Evolutionary conservation across 768 basidiomycete species (phyloP).

Genomic region (Lactifluus pinguis): DNA sequence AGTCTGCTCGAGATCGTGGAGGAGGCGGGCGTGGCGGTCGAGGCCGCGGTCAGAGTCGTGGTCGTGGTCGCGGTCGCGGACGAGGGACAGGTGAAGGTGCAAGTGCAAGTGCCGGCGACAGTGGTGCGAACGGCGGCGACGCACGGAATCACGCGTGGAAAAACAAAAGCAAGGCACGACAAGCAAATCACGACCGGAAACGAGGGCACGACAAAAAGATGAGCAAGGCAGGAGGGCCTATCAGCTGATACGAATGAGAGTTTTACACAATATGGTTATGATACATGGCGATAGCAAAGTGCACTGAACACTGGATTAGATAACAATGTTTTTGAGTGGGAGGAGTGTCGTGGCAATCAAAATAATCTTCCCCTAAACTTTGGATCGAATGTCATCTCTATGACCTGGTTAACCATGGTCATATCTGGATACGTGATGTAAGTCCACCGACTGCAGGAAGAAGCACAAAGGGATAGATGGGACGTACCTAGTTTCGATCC

Average conservation of each 20-base stretch:
- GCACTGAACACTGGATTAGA: background rate
- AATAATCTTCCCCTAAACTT: conserved; percentile 46
- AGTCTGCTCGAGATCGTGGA: conserved; percentile 15
- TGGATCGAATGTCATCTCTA: conserved; percentile 52
- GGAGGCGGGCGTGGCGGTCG: conserved; percentile 15
- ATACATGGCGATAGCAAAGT: conserved; percentile 3
- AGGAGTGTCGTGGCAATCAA: conserved; percentile 1
- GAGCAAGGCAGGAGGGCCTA: conserved; percentile 45
- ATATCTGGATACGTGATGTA: conserved; percentile 33
- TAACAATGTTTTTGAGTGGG: background rate
- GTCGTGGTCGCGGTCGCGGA: conserved; percentile 26
- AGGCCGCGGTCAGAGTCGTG: conserved; percentile 9
- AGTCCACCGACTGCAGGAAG: background rate
- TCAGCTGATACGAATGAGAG: background rate
- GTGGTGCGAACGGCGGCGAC: conserved; percentile 32
- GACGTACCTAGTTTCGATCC: conserved; percentile 54
- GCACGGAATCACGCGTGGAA: conserved; percentile 58
- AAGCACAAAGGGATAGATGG: background rate
- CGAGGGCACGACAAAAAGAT: conserved; percentile 88
- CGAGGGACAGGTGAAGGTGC: conserved; percentile 13
- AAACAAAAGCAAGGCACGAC: conserved; percentile 67
- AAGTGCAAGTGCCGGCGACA: conserved; percentile 25
- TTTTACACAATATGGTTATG: background rate
- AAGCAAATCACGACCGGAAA: conserved; percentile 66
- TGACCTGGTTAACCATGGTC: conserved; percentile 50